Evolutionary conservation across 1,284 basidiomycete genomes (phyloP).

Genomic region (Coniferiporia sulphurascens): DNA sequence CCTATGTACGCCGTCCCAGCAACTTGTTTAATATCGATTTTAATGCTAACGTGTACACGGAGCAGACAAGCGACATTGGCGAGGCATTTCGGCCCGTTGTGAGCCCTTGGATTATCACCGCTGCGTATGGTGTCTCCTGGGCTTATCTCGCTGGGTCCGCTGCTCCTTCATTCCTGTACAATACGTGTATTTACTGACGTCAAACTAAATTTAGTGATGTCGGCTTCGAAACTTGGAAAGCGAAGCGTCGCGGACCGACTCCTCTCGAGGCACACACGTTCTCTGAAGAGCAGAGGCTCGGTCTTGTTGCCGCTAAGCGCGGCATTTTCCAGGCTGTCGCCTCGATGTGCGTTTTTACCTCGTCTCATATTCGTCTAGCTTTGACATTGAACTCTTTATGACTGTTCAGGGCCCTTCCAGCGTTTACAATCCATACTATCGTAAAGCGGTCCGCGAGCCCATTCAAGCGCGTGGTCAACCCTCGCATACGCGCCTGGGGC

Average conservation of each 20-base stretch:
- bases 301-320: constrained; percentile 69
- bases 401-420: constrained; percentile 60
- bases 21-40: constrained; percentile 20
- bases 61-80: constrained; percentile 82
- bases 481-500: constrained; percentile 70
- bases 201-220: constrained; percentile 58
- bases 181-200: too few species aligned
- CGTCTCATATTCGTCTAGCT: not conserved
- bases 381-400: constrained; percentile 3
- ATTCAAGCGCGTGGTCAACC: constrained; percentile 61
- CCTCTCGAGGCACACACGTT: constrained; percentile 72
- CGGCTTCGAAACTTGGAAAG: constrained; percentile 88
- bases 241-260: constrained; percentile 67
- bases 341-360: constrained; percentile 62
- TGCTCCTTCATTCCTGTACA: not conserved
- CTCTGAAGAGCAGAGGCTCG: constrained; percentile 70
- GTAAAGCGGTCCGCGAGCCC: constrained; percentile 76
- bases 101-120: constrained; percentile 70
- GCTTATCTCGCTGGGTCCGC: constrained; percentile 60
- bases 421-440: constrained; percentile 81
- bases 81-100: constrained; percentile 91
- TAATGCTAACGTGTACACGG: constrained; percentile 18
- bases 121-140: constrained; percentile 87
- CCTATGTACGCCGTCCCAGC: constrained; percentile 56
- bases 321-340: constrained; percentile 86